Evolutionary conservation across 768 basidiomycete genomes (phyloP), one percentile per base, ranked within the genome.

Genomic region (Butyriboletus loyo): DNA sequence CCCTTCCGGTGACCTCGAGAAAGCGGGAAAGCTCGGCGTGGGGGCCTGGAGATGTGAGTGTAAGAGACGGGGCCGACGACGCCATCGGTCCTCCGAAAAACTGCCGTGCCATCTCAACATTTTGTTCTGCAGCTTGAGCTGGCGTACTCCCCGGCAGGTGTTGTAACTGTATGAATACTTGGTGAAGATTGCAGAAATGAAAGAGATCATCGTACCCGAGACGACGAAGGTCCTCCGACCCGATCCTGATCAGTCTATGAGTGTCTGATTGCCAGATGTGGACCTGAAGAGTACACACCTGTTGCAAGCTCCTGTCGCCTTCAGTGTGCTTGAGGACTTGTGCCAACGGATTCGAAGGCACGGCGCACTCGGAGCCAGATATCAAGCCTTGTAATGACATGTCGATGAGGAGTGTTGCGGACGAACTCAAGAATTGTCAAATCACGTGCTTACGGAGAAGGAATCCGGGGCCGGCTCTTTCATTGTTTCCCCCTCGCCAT

Each of bases 291-390:
- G 28, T 28, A 50, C 79, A 53, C 60, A 90, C 92, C 75, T 90
- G 85, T 63, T 95, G 92, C 27, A 96, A 68, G 68, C 90, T 93
- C 50, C 87, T 83, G 72, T 97, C 94, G 1, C 83, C 85, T 52
- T 93, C 91, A 9, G 91, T 83, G 63, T 96, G 89, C 67, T 97
- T 96, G 47, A 94, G 77, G 24, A 98, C 86, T 60, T 92, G 87
- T 3, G 89, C 84, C 24, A 98, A 76, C 3, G 95, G 94, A 66
- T 97, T 98, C 44, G 86, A 77, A 1, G 85, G 76, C 19, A 85
- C 80, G 13, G 87, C 88, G 70, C 94, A 97, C 72, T 98, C 96
- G 39, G 92, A 81, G 52, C 92, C 94, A 53, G 91, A 92, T 55
- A 93, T 81, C 36, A 93, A 75, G 51, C 85, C 78, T 74, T 88